Conservation (phyloP, 2,329 filamentous ascomycete genomes). For the Akanthomyces dipterigenus region DNA sequence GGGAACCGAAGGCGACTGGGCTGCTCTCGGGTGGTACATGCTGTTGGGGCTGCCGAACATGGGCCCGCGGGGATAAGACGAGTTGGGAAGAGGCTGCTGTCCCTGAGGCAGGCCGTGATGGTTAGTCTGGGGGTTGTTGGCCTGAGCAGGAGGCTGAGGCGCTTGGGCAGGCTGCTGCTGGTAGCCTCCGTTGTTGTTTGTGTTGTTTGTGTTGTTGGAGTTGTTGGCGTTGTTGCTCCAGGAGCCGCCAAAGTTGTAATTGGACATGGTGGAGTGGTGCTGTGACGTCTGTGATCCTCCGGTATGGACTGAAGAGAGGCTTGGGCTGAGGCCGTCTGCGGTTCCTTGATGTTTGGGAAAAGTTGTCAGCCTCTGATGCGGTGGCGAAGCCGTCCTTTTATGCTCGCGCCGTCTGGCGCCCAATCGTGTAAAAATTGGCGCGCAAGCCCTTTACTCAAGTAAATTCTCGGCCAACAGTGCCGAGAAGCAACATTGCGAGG, state of each 20-base stretch:
- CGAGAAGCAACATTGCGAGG: not conserved
- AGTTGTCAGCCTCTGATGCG: constrained; percentile 18
- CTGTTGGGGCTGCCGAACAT: constrained; percentile 42
- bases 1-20: constrained; percentile 43
- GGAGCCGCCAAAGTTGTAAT: constrained; percentile 41
- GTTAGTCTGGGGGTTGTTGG: constrained; percentile 32
- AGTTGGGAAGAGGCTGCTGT: constrained; percentile 22
- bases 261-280: constrained; percentile 39
- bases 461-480: too few relatives aligned
- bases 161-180: constrained; percentile 26
- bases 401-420: not conserved
- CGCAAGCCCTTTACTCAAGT: too few relatives aligned
- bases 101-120: not conserved
- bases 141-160: too few relatives aligned
- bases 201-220: not conserved
- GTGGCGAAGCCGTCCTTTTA: not conserved
- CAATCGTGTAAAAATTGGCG: too few relatives aligned
- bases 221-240: not conserved
- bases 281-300: constrained; percentile 53
- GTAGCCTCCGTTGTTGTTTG: not conserved
- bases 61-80: constrained; percentile 22
- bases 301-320: constrained; percentile 54
- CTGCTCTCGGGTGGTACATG: constrained; percentile 32
- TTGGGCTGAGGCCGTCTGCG: constrained; percentile 55
- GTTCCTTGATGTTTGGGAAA: constrained; percentile 34